Base-by-base conservation (phyloP, 768 basidiomycete species). In the Mycena kentingensis region DNA sequence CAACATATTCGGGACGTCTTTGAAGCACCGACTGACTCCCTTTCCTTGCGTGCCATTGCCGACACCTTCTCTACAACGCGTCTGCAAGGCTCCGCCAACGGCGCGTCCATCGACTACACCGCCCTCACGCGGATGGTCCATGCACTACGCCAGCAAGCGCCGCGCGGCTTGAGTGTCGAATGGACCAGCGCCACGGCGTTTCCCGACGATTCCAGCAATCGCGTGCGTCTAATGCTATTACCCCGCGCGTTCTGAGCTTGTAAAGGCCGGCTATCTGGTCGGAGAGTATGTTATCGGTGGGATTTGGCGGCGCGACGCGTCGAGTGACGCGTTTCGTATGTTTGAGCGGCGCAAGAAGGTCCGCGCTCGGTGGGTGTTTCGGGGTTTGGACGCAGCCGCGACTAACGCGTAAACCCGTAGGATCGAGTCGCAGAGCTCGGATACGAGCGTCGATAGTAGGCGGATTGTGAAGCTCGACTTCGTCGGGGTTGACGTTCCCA, bases 311-410 rank as follows among this genome's bases (percentile, higher is more conserved):
- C 59, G 53, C 25, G 24, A 72, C 32, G 67, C 75, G 15, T 65
- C 67, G 49, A 61, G 8, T 54, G 60, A 12, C 65, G 68, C 22
- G 65, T 69, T 13, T 70, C 73, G n/a, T n/a, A n/a, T n/a, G 24
- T 76, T 74, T 55, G 74, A 75, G 54, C 72, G 81, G 52, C 77
- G 77, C 57, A 83, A 83, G 55, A 72, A 72, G 18, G 77, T 82
- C 13, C 73, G 72, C 35, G 81, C 80, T 21, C 73, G 67, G 81
- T 83, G 49, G 61, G 77, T 66, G 16, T 46, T 26, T 21, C 44
- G 11, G 44, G 11, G 12, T 22, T 18, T 47, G 7, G 18, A 6
- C 32, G 13, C 61, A 46, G 62, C 63, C 4, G 18, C n/a, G 29
- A 8, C 49, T 46, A 27, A 46, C 46, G 22, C n/a, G n/a, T n/a